phyloP scores from a whole-genome alignment of 176 grass and related monocot genomes.

The Oryza meyeriana region DNA sequence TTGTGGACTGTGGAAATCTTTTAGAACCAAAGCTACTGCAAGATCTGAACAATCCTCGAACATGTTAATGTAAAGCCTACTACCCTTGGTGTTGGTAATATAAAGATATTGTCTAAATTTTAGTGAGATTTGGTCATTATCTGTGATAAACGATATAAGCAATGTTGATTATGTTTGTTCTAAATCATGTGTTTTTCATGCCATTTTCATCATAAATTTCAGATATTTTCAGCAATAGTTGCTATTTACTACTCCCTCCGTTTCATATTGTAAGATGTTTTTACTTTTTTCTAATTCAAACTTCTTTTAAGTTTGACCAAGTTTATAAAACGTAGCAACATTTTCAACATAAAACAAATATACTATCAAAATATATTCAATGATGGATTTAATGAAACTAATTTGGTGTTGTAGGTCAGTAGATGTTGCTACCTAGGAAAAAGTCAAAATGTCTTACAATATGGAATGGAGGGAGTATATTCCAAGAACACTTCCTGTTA shows the following conservation, averaged over 20 bases:
- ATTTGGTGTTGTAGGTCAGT: no score
- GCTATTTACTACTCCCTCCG: no score
- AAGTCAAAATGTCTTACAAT: no score
- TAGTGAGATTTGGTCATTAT: not conserved
- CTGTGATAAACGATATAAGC: not conserved
- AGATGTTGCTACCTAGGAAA: no score
- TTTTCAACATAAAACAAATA: no score
- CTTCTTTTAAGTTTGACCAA: no score
- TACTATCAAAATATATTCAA: no score
- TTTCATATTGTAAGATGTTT: no score
- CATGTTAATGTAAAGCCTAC: not conserved
- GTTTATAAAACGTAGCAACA: no score
- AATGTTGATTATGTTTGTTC: not conserved
- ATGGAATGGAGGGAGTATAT: no score
- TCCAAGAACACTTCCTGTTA: not conserved
- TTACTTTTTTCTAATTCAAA: no score
- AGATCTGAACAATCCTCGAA: not conserved
- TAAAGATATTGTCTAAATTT: not conserved
- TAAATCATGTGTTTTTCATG: not conserved
- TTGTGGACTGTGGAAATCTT: not conserved
- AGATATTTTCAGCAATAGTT: not conserved
- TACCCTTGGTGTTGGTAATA: not conserved
- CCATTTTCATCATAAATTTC: not conserved
- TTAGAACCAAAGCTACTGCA: not conserved
- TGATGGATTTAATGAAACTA: no score